Base-by-base conservation (phyloP, 2,329 filamentous ascomycete species). In the Aspergillus fischeri region DNA sequence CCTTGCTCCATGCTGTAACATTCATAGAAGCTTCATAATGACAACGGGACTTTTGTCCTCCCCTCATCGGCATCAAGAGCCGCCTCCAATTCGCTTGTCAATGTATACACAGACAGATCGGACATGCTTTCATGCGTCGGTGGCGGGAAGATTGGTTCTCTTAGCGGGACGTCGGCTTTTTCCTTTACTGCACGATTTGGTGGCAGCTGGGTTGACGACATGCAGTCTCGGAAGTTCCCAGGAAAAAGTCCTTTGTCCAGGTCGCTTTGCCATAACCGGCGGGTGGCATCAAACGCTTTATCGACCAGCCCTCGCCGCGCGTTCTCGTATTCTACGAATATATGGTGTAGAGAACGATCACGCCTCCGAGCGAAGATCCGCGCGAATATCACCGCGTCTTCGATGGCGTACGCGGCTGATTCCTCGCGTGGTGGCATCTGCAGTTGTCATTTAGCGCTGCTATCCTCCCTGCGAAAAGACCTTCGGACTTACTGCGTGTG, bases 341-440 rank as follows among this genome's bases (percentile, higher is more conserved):
- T 55, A 3, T 63, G 56, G 8, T 47, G 24, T 14, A 72, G 58
- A 9, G 69, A 61, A 8, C 66, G 60, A 29, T 63, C 51, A 24
- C 67, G 57, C 54, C 71, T 63, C 4, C 65, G 56, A 2, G 67
- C 58, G 14, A 77, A 57, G 25, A 71, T 65, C 2, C 70, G 69
- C 14, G 72, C 68, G 56, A 77, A 69, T 4, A 77, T 62, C 38
- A 77, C 69, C 7, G 70, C 69, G 51, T 77, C 75, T 58, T 77
- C 75, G n/a, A 77, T 67, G 3, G 72, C 73, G 44, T 73, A 71
- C 1, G 73, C 71, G 11, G 73, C 73, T 4, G 72, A 74, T 67
- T 77, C 75, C 52, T 75, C 75, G 42, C 73, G 72, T 0, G 75
- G 75, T 20, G 75, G 75, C 75, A 77, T 77, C 73, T 76, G 47